Percentiles rank a stretch among this genome's conserved stretches.
Evolutionary conservation across 495 filamentous ascomycete species (phyloP).

Genomic region (Penicillium cosmopolitanum): DNA sequence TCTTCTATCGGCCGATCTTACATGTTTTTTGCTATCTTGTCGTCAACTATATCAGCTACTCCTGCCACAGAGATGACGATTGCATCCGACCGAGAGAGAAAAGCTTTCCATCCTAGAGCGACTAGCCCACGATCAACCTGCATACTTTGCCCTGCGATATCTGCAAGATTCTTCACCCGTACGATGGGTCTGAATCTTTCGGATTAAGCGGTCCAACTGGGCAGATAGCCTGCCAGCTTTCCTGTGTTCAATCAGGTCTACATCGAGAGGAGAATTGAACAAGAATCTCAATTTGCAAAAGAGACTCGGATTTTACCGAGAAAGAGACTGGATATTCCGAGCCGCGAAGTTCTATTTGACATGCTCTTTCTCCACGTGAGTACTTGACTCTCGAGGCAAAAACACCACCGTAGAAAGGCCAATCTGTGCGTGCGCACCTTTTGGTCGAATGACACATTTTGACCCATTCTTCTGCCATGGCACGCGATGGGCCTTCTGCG

Average conservation of each 20-base stretch:
- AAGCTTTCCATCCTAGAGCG: neutral
- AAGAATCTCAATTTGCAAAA: too few species aligned
- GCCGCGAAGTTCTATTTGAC: too few species aligned
- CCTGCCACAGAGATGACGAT: neutral
- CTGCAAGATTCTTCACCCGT: neutral
- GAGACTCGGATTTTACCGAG: too few species aligned
- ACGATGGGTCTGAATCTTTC: neutral
- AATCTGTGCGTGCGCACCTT: too few species aligned
- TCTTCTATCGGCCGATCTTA: neutral
- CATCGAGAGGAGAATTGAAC: too few species aligned
- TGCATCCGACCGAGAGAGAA: neutral
- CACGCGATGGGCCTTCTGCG: too few species aligned
- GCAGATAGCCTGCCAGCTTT: neutral
- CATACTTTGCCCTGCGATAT: neutral
- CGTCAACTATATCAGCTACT: neutral
- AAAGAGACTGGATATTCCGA: too few species aligned
- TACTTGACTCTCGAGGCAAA: too few species aligned
- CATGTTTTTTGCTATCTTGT: neutral
- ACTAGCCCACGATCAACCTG: neutral
- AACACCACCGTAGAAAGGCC: too few species aligned
- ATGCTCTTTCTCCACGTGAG: too few species aligned
- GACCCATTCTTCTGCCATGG: too few species aligned
- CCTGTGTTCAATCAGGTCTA: constrained; percentile 1
- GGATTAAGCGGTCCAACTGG: neutral
- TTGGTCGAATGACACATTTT: too few species aligned